These are phyloP conservation scores for Arctium lappa DNA, from an alignment of 129 eudicot genomes.

Conservation along the genomic window DNA sequence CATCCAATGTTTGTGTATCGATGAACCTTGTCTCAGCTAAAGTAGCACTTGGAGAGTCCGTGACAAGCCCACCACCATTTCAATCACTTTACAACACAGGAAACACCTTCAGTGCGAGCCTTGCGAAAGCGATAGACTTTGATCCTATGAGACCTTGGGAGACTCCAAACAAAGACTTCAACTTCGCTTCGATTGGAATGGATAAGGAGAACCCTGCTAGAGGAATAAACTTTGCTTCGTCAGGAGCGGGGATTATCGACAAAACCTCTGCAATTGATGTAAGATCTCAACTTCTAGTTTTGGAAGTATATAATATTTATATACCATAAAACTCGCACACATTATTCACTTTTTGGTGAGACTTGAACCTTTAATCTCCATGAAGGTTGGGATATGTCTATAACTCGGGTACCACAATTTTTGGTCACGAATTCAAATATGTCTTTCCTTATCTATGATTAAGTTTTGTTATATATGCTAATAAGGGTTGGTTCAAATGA, in stretches of 20 bases:
- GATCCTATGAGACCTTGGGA: constrained; percentile 14
- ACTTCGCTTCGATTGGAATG: not conserved
- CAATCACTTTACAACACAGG: not conserved
- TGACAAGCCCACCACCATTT: constrained; percentile 34
- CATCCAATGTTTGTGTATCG: not conserved
- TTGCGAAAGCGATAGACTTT: not conserved
- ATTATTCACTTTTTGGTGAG: not conserved
- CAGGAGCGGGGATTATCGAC: constrained; percentile 23
- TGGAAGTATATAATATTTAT: not conserved
- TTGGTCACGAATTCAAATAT: too few species aligned
- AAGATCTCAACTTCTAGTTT: not conserved
- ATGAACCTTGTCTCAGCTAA: constrained; percentile 17
- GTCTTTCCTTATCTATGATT: too few species aligned
- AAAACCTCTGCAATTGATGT: constrained; percentile 13
- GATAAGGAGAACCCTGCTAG: constrained; percentile 19
- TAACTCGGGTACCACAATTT: too few species aligned
- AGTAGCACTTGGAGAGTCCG: constrained; percentile 19
- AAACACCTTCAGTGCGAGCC: not conserved
- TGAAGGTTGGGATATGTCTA: too few species aligned
- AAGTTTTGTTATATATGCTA: not conserved
- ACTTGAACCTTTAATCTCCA: too few species aligned
- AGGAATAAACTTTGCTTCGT: constrained; percentile 30
- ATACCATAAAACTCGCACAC: not conserved
- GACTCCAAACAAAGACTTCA: not conserved
- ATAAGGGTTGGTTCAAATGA: not conserved